Percentiles rank a stretch among this genome's conserved stretches.
Conservation (phyloP, 352 stramenopile species). For the Hyaloperonospora brassicae region DNA sequence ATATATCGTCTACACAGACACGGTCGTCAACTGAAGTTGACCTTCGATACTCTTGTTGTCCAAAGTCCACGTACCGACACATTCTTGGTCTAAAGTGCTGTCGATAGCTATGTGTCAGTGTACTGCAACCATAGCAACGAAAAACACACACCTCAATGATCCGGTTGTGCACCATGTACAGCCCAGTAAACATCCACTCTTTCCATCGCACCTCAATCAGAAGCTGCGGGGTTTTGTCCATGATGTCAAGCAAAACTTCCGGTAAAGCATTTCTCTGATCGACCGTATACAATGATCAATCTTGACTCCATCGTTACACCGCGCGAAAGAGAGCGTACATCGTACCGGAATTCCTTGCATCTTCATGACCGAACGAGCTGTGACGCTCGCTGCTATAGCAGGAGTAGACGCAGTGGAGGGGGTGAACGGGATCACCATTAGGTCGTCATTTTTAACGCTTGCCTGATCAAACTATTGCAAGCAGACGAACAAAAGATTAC, state of each 20-base stretch:
- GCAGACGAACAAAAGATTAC: no score
- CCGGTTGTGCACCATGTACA: background rate
- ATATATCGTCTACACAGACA: no score
- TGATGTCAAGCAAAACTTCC: constrained; percentile 74
- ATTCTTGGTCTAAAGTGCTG: constrained; percentile 58
- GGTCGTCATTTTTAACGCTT: constrained; percentile 61
- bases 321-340: background rate
- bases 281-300: background rate
- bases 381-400: constrained; percentile 13
- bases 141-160: no score
- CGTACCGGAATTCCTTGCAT: constrained; percentile 71
- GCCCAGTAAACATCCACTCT: background rate
- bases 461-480: constrained; percentile 52
- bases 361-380: no score
- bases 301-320: background rate
- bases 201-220: constrained; percentile 36
- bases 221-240: constrained; percentile 74
- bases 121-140: constrained; percentile 40
- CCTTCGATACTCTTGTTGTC: background rate
- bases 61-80: constrained; percentile 52
- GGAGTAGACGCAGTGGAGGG: constrained; percentile 18
- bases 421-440: constrained; percentile 58
- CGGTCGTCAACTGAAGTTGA: background rate
- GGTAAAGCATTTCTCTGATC: constrained; percentile 45
- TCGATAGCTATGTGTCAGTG: constrained; percentile 51